These are phyloP conservation scores for Priceomyces carsonii DNA, from an alignment of 805 yeast genomes.

Conservation along the genomic window DNA sequence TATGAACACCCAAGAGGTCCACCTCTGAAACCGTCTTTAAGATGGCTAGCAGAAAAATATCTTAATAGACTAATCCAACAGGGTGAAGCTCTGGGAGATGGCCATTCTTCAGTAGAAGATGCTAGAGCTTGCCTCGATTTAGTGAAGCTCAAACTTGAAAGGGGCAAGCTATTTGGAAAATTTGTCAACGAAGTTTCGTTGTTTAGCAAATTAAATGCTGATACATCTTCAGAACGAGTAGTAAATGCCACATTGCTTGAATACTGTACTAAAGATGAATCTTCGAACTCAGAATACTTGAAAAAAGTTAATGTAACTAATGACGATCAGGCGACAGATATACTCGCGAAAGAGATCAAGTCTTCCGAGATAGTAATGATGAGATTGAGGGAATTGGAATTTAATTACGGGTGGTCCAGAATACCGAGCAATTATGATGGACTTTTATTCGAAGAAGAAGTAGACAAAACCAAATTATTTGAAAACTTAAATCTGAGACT, in stretches of 20 bases:
- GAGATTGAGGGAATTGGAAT: slow-evolving; percentile 61
- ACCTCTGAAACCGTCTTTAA: slow-evolving; percentile 77
- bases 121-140: slow-evolving; percentile 78
- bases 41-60: slow-evolving; percentile 61
- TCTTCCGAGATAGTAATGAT: slow-evolving; percentile 51
- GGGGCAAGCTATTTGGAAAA: slow-evolving; percentile 67
- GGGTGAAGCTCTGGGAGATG: slow-evolving; percentile 53
- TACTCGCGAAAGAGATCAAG: slow-evolving; percentile 34
- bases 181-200: slow-evolving; percentile 26
- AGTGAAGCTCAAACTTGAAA: slow-evolving; percentile 63
- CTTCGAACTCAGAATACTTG: slow-evolving; percentile 16
- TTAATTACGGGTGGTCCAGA: slow-evolving; percentile 28
- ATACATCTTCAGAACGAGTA: background rate
- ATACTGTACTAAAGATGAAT: slow-evolving; percentile 20
- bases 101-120: slow-evolving; percentile 87
- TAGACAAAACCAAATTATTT: slow-evolving; percentile 16
- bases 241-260: slow-evolving; percentile 22
- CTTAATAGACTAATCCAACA: slow-evolving; percentile 64
- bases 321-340: slow-evolving; percentile 61
- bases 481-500: slow-evolving; percentile 46
- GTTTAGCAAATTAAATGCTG: slow-evolving; percentile 19
- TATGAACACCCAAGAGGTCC: slow-evolving; percentile 83
- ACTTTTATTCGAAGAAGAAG: slow-evolving; percentile 9
- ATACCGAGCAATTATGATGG: slow-evolving; percentile 24
- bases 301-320: slow-evolving; percentile 43